A percentile compares a stretch with the other conserved stretches of the same genome.
These are phyloP conservation scores for Saccharomycopsis sp. DNA, from an alignment of 805 yeast species.

Conservation along the genomic window DNA sequence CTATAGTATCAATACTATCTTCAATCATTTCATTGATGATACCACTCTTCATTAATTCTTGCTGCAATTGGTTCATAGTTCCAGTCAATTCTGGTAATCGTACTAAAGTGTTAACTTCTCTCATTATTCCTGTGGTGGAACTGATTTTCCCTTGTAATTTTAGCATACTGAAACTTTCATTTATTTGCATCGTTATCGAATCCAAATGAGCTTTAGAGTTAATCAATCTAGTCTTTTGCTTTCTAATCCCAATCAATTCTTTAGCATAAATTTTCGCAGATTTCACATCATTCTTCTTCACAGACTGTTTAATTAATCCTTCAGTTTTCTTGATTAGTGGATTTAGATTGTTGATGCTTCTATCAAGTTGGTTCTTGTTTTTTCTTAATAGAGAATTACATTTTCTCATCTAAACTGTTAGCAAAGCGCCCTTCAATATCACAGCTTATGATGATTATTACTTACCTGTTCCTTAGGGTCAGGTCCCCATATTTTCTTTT, in stretches of 20 bases:
- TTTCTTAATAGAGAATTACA: constrained; percentile 75
- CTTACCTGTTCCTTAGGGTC: constrained; percentile 83
- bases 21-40: constrained; percentile 93
- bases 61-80: constrained; percentile 80
- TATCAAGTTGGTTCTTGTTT: constrained; percentile 78
- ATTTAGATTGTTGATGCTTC: constrained; percentile 49
- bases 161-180: constrained; percentile 83
- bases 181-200: constrained; percentile 80
- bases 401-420: constrained; percentile 44
- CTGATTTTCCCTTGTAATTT: constrained; percentile 78
- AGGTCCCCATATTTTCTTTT: constrained; percentile 91
- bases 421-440: not conserved
- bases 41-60: constrained; percentile 79
- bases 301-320: constrained; percentile 63
- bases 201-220: constrained; percentile 81
- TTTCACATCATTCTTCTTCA: constrained; percentile 67
- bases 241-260: constrained; percentile 67
- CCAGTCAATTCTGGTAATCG: constrained; percentile 71
- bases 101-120: constrained; percentile 75
- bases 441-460: constrained; percentile 28
- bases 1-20: constrained; percentile 70
- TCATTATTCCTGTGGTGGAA: constrained; percentile 74
- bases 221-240: constrained; percentile 67
- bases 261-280: constrained; percentile 75
- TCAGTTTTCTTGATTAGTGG: constrained; percentile 75